phyloP scores from a whole-genome alignment of 495 filamentous ascomycete species.

The Lasiosphaeria hispida region DNA sequence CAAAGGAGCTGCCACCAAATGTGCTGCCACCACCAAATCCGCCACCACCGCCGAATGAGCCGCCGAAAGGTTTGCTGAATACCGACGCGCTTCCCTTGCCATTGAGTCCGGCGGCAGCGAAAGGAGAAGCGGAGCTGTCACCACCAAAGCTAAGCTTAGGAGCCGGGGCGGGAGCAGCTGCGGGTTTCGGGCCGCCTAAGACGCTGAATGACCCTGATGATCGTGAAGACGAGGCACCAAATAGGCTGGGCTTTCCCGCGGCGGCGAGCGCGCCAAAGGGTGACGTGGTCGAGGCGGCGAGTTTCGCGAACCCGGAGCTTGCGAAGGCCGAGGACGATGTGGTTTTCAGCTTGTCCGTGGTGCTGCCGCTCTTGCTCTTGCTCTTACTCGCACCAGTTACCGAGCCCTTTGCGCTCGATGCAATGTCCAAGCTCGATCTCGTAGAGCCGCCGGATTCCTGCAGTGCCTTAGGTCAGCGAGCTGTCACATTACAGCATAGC shows the following conservation, averaged over 20 bases:
- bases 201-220: conserved; percentile 37
- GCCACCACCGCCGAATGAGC: conserved; percentile 8
- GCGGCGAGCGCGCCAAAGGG: conserved; percentile 33
- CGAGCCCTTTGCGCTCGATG: conserved; percentile 1
- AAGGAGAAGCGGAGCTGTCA: conserved; percentile 24
- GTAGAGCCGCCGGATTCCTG: conserved; percentile 19
- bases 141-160: conserved; percentile 38
- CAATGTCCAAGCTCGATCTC: conserved; percentile 24
- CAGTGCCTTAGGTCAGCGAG: conserved; percentile 11
- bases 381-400: conserved; percentile 9
- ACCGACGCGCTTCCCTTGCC: conserved; percentile 35
- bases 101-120: conserved; percentile 19
- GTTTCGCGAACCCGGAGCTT: conserved; percentile 50
- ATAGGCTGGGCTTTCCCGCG: conserved; percentile 40
- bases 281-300: conserved; percentile 48
- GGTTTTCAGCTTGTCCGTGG: conserved; percentile 18
- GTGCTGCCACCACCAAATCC: conserved; percentile 15
- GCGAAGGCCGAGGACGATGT: conserved; percentile 49
- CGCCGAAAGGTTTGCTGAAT: conserved; percentile 37
- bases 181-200: conserved; percentile 29
- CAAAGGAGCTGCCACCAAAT: conserved; percentile 48
- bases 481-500: neutral
- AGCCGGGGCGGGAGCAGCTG: conserved; percentile 28
- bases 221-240: conserved; percentile 25
- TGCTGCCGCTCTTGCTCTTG: conserved; percentile 5